These are phyloP conservation scores for Beauveria sp. DNA, from an alignment of 2,329 filamentous ascomycete species.

Conservation along the genomic window DNA sequence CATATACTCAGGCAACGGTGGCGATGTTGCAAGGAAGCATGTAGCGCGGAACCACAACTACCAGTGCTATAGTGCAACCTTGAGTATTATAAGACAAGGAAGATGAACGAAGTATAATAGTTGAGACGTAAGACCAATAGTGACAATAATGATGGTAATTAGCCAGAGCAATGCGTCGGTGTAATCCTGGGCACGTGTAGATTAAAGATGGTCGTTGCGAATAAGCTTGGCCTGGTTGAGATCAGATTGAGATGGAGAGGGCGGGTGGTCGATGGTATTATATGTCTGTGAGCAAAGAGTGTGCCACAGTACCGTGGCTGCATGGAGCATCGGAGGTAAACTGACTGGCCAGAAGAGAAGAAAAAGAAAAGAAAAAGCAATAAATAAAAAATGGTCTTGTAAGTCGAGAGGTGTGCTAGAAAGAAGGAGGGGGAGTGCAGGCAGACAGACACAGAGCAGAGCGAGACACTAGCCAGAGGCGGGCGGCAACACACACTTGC, in stretches of 20 bases:
- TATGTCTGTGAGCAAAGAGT: slow-evolving; percentile 7
- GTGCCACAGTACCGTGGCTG: neutral
- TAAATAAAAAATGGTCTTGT: neutral
- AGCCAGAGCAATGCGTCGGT: neutral
- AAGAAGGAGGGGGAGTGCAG: slow-evolving; percentile 4
- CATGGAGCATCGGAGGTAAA: neutral
- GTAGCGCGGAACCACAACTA: neutral
- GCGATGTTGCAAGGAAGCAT: neutral
- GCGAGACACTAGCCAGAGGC: neutral
- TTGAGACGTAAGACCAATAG: neutral
- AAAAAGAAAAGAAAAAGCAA: neutral
- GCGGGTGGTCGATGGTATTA: slow-evolving; percentile 7
- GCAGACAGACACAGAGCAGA: neutral
- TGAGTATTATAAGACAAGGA: neutral
- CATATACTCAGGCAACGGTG: neutral
- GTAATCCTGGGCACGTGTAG: neutral
- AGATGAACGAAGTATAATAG: neutral
- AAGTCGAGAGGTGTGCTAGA: slow-evolving; percentile 4
- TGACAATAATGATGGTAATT: neutral
- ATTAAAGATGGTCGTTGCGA: neutral
- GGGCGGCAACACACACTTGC: neutral
- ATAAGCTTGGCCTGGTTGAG: neutral
- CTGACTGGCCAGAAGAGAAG: neutral
- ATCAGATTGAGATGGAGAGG: slow-evolving; percentile 5
- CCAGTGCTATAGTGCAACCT: neutral